Base-by-base conservation (phyloP, 352 stramenopile species). In the Phytophthora sp. region DNA sequence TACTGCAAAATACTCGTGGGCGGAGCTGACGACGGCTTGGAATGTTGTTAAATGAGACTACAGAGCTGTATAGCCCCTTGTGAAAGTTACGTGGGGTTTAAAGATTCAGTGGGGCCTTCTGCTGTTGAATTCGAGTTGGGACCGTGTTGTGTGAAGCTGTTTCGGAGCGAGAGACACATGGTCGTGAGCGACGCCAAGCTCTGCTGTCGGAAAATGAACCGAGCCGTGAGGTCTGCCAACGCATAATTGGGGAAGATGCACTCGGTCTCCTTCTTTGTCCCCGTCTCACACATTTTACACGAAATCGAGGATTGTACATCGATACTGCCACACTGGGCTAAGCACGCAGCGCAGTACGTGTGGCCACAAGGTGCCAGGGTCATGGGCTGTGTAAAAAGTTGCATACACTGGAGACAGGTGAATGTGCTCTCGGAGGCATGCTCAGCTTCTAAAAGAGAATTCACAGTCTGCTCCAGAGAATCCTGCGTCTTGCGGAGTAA, bases 181-280 rank as follows among this genome's bases (percentile, higher is more conserved):
- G 76, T 81, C 0, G 83, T 89, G 9, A 93, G 60, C 8, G 73
- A 76, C 0, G 83, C 82, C 18, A 93, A 67, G 11, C 70, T 83
- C 58, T 93, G 85, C 59, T 91, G 85, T 2, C 85, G 81, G 53
- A 90, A 92, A 23, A 90, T 72, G 49, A 92, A 93, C 13, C 83
- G 76, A 36, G 81, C 81, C 1, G 85, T 90, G 45, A 93, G 74
- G 39, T 93, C 85, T 0, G 79, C 85, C 1, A 93, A 70, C 16
- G 81, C 77, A 4, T 86, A 74, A 62, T 93, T 93, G 1, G 80
- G 65, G 52, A 91, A 93, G 29, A 91, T 67, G 31, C 71, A 79
- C 39, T 87, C 79, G 1, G 71, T 79, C 30, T 79, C 70, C 33
- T 62, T 57, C 12, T 47, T 64, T 30, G 55, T 53, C 0, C 44